Conservation (phyloP, 495 filamentous ascomycete species). For the Penicillium roqueforti region DNA sequence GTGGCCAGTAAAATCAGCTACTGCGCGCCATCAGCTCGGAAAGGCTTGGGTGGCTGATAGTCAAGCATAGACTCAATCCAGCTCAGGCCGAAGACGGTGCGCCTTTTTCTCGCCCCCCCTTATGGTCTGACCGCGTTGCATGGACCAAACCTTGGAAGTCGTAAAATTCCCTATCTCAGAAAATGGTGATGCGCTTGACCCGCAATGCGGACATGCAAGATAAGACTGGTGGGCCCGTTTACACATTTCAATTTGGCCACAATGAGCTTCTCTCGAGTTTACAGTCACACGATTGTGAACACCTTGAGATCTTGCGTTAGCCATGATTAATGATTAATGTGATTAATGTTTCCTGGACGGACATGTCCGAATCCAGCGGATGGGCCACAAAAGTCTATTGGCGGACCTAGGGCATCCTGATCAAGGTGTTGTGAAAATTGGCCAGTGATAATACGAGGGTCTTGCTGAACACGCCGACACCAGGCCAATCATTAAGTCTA, state of each 20-base stretch:
- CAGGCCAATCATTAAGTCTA: background rate
- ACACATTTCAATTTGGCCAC: background rate
- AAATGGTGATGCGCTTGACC: background rate
- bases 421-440: background rate
- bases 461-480: background rate
- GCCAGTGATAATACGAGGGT: conserved; percentile 1
- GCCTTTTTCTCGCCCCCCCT: background rate
- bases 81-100: conserved; percentile 3
- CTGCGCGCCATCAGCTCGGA: conserved; percentile 15
- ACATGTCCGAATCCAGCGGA: background rate
- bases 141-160: background rate
- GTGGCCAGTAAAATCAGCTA: conserved; percentile 20
- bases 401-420: background rate
- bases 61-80: conserved; percentile 2
- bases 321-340: conserved; percentile 4
- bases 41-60: conserved; percentile 11
- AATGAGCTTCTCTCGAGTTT: background rate
- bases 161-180: background rate
- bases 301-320: background rate
- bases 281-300: background rate
- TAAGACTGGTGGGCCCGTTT: background rate
- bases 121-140: background rate
- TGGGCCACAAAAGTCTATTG: conserved; percentile 1
- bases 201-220: background rate
- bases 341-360: background rate